A percentile compares a stretch with the other conserved stretches of the same genome.
These are phyloP conservation scores for Monosporascus sp. DNA, from an alignment of 2,329 filamentous ascomycete genomes.

Conservation along the genomic window DNA sequence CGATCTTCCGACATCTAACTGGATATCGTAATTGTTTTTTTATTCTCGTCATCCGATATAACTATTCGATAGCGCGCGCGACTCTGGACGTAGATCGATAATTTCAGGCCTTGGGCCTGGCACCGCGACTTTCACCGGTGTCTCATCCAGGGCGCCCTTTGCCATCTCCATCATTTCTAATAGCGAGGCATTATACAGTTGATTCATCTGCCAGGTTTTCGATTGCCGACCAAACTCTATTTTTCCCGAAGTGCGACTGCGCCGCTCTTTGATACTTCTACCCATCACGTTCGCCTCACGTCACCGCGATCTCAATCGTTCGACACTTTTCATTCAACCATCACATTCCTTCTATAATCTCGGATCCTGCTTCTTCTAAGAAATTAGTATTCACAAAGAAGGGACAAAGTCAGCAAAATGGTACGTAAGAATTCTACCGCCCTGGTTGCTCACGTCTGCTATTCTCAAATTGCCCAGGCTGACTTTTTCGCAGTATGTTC, in stretches of 20 bases:
- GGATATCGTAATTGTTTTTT: constrained; percentile 32
- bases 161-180: too few species aligned
- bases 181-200: too few species aligned
- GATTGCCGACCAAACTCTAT: constrained; percentile 7
- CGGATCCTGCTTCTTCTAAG: too few species aligned
- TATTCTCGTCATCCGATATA: constrained; percentile 17
- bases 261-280: too few species aligned
- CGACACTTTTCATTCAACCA: neutral
- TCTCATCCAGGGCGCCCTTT: constrained; percentile 20
- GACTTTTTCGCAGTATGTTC: neutral
- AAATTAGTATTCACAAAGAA: neutral
- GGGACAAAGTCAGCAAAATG: neutral
- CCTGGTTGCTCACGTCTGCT: neutral
- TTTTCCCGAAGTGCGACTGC: constrained; percentile 12
- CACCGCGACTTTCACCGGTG: constrained; percentile 5
- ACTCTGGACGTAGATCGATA: constrained; percentile 25
- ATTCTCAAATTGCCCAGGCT: neutral
- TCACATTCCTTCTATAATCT: neutral
- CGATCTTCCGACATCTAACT: constrained; percentile 27
- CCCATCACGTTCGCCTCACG: too few species aligned
- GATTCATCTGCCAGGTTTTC: constrained; percentile 11
- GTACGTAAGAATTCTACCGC: neutral
- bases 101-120: constrained; percentile 34
- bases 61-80: constrained; percentile 5
- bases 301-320: too few species aligned